These are phyloP conservation scores for Trichosporon sp. DNA, from an alignment of 1,284 basidiomycete genomes.

Conservation along the genomic window DNA sequence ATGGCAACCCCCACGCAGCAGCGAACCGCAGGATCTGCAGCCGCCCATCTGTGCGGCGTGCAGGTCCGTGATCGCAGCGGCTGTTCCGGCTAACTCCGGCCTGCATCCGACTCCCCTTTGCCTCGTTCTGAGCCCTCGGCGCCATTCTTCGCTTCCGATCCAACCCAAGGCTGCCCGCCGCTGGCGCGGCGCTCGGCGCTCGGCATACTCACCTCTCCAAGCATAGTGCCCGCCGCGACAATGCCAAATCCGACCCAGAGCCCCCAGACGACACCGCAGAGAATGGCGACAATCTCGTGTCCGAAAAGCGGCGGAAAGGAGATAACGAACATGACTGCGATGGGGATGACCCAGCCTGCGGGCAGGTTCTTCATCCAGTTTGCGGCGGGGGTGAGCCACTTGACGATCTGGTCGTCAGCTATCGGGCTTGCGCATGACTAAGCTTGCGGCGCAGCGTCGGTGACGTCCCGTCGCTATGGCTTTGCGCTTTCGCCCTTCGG, in stretches of 20 bases:
- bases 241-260: slow-evolving; percentile 55
- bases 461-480: too few species aligned
- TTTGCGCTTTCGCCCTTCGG: too few species aligned
- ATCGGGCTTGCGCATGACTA: too few species aligned
- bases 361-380: slow-evolving; percentile 64
- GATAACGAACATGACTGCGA: slow-evolving; percentile 62
- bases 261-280: slow-evolving; percentile 54
- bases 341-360: slow-evolving; percentile 78
- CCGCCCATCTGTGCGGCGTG: slow-evolving; percentile 5
- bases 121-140: too few species aligned
- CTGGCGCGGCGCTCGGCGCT: background rate
- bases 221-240: slow-evolving; percentile 43
- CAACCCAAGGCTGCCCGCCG: too few species aligned
- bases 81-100: too few species aligned
- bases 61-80: slow-evolving; percentile 1
- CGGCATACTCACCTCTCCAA: slow-evolving; percentile 43
- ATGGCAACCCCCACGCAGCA: too few species aligned
- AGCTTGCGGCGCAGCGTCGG: too few species aligned
- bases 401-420: slow-evolving; percentile 62
- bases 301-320: slow-evolving; percentile 56
- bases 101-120: too few species aligned
- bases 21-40: too few species aligned
- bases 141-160: too few species aligned
- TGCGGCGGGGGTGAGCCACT: slow-evolving; percentile 67
- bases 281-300: slow-evolving; percentile 53